phyloP scores from a whole-genome alignment of 352 stramenopile genomes.

The Pythium guiyangense region DNA sequence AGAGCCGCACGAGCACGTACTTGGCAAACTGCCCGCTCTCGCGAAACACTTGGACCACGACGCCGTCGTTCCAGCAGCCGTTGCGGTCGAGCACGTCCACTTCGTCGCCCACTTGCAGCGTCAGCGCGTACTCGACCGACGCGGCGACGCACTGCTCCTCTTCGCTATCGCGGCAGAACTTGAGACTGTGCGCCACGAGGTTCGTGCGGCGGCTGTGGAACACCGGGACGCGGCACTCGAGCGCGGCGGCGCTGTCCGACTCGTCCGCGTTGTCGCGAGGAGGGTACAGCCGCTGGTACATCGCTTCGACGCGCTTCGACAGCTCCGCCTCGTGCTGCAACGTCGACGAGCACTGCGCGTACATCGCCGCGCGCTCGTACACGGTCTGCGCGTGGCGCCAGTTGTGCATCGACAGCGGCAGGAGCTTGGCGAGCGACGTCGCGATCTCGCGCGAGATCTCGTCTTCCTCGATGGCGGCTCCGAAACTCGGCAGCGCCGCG shows the following conservation, averaged over 20 bases:
- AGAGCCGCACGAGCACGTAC: conserved; percentile 63
- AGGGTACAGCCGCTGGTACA: conserved; percentile 56
- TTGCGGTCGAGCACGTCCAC: conserved; percentile 78
- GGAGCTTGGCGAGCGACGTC: conserved; percentile 43
- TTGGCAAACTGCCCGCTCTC: conserved; percentile 36
- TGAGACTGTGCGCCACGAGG: conserved; percentile 45
- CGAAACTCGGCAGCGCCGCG: conserved; percentile 37
- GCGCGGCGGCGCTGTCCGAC: conserved; percentile 6
- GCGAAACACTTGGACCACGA: conserved; percentile 56
- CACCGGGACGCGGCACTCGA: conserved; percentile 10
- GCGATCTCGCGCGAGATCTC: conserved; percentile 57
- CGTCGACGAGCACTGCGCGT: conserved; percentile 47
- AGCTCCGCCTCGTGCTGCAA: conserved; percentile 38
- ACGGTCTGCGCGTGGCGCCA: conserved; percentile 61
- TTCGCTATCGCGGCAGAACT: conserved; percentile 13
- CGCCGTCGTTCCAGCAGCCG: conserved; percentile 76
- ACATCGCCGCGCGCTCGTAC: conserved; percentile 47
- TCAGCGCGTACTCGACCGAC: conserved; percentile 66
- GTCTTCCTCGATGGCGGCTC: conserved; percentile 60
- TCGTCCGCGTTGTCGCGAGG: conserved; percentile 1
- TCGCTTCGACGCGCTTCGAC: conserved; percentile 40
- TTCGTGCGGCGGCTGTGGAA: conserved; percentile 41
- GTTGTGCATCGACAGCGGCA: conserved; percentile 64
- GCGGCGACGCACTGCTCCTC: conserved; percentile 34
- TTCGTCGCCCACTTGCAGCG: conserved; percentile 49